phyloP scores from a whole-genome alignment of 352 stramenopile species.

The Pythium chondricola region DNA sequence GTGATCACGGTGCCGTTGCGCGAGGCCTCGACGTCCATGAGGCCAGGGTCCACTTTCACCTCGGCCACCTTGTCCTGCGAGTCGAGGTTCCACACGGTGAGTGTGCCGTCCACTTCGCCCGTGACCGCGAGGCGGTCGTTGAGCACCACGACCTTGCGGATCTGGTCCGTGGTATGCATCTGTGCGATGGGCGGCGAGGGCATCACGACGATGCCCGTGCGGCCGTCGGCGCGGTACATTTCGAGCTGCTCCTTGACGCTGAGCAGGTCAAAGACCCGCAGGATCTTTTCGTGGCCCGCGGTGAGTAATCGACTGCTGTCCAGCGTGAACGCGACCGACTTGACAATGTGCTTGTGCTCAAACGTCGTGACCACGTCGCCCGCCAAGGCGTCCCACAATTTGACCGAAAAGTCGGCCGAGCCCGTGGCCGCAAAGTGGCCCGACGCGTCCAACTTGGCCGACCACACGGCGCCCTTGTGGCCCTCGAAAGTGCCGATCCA shows the following conservation, averaged over 20 bases:
- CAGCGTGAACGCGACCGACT: conserved; percentile 90
- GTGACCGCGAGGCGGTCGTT: conserved; percentile 44
- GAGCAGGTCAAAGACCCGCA: conserved; percentile 89
- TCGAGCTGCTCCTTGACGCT: conserved; percentile 56
- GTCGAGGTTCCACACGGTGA: conserved; percentile 70
- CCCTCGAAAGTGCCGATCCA: conserved; percentile 98
- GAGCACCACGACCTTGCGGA: conserved; percentile 76
- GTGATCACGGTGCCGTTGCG: conserved; percentile 74
- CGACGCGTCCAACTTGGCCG: conserved; percentile 82
- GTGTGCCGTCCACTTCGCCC: conserved; percentile 66
- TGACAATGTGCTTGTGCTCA: conserved; percentile 96
- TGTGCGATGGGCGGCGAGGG: conserved; percentile 37
- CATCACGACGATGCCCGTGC: conserved; percentile 56
- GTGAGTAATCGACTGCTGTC: conserved; percentile 87
- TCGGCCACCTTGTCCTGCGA: conserved; percentile 28
- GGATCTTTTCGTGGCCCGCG: conserved; percentile 92
- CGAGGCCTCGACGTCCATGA: conserved; percentile 85
- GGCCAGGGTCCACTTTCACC: conserved; percentile 60
- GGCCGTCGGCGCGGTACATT: conserved; percentile 45
- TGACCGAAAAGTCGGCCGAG: conserved; percentile 93
- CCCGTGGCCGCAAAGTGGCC: conserved; percentile 86
- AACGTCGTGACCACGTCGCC: conserved; percentile 91
- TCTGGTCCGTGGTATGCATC: conserved; percentile 59
- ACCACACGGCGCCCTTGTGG: conserved; percentile 95
- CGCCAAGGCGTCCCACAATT: conserved; percentile 96